Base-by-base conservation (phyloP, 164 flowering plant genomes). In the Santalum album region DNA sequence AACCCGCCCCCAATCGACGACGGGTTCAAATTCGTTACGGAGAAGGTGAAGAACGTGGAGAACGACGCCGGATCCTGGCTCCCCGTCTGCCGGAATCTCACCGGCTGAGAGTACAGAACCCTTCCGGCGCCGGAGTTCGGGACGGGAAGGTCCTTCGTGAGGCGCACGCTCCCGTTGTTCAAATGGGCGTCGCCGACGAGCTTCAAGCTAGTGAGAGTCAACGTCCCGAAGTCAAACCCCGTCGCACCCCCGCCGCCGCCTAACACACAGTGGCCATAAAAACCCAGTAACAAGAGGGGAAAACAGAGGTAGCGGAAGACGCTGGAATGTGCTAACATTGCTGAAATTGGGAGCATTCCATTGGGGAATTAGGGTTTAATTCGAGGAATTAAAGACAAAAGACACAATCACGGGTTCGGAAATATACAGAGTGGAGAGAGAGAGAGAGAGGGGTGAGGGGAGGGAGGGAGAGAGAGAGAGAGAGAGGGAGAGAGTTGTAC, bases 121-220 rank as follows among this genome's bases (percentile, higher is more conserved):
- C 75, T 64, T 16, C 96, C 96, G 55, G 90, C 67, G 54, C 89
- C 91, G 55, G 91, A 84, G 63, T 79, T 69, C 10, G 96, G 96
- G 6, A 89, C 94, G 20, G 83, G 43, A 53, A 87, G 82, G 59
- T 89, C 96, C 7, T 78, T 75, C 1, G 96, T 77, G 59, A 92
- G 90, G 16, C 69, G 63, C 0, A 89, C 71, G 62, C 71, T 81
- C 15, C 77, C 75, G 54, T 87, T 87, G 67, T 66, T 74, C 51
- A 77, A 46, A 69, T 87, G 96, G 45, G 98, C 94, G 54, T 84
- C 98, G 12, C 98, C 96, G 17, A 89, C 63, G 5, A 92, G 83
- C 72, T 80, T 84, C 27, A 92, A 57, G 56, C 75, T 82, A 22
- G 65, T 65, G 1, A 86, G 68, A 7, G 82, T 71, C 27, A 92